Conservation (phyloP, 2,329 filamentous ascomycete species). For the Chaetoscypha palmicola region DNA sequence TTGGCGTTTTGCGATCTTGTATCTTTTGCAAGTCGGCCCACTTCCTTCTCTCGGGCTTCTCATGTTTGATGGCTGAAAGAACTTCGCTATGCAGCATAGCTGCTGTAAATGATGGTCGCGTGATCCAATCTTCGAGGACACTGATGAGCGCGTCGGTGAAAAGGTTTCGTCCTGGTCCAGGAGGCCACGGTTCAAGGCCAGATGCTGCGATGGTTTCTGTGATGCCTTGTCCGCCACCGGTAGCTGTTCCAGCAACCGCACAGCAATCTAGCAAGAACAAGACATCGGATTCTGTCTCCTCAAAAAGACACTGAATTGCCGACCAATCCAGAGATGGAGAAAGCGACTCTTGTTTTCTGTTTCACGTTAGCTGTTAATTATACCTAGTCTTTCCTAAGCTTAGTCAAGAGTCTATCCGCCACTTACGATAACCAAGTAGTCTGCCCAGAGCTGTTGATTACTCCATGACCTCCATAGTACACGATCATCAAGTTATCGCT, state of each 20-base stretch:
- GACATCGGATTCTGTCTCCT: conserved; percentile 9
- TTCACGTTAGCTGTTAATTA: neutral
- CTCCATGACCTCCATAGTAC: conserved; percentile 23
- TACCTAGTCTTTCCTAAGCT: too few species aligned
- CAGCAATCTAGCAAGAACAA: conserved; percentile 12
- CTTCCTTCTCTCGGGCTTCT: conserved; percentile 5
- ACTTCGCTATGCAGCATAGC: conserved; percentile 23
- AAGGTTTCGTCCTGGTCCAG: conserved; percentile 13
- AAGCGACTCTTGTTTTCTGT: conserved; percentile 6
- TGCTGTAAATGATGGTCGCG: conserved; percentile 16
- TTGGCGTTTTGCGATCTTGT: conserved; percentile 7
- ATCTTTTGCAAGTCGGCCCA: conserved; percentile 6
- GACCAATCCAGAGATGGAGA: conserved; percentile 9
- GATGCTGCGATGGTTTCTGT: conserved; percentile 19
- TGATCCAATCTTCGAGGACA: conserved; percentile 18
- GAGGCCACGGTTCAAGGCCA: conserved; percentile 13
- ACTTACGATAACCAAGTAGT: conserved; percentile 18
- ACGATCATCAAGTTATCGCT: conserved; percentile 20
- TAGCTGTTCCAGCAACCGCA: conserved; percentile 1
- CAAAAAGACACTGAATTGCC: conserved; percentile 8
- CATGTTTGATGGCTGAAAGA: conserved; percentile 8
- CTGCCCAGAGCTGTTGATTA: conserved; percentile 17
- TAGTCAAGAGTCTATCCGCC: too few species aligned
- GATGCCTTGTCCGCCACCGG: conserved; percentile 5
- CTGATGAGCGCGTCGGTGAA: conserved; percentile 19